These are phyloP conservation scores for Podila horticola DNA, from an alignment of 192 early-diverging fungal species.

Conservation along the genomic window DNA sequence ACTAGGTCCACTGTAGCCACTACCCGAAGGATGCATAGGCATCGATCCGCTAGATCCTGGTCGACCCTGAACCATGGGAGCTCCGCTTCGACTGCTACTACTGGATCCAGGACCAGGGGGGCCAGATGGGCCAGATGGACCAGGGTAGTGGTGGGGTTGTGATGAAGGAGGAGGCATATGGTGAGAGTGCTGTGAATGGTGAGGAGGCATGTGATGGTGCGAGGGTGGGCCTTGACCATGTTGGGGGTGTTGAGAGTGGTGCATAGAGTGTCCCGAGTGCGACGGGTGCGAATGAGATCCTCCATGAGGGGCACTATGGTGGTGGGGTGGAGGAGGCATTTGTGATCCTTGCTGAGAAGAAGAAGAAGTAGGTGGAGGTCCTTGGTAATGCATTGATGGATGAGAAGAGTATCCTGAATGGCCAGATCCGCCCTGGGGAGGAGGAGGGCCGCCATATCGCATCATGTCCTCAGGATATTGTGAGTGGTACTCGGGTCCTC, in stretches of 20 bases:
- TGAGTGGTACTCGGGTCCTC: constrained; percentile 34
- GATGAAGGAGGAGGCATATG: constrained; percentile 27
- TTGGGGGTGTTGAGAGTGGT: constrained; percentile 38
- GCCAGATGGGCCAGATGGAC: constrained; percentile 7
- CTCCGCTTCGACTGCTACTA: constrained; percentile 23
- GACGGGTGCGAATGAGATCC: constrained; percentile 33
- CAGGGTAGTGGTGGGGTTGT: constrained; percentile 36
- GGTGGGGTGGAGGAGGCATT: constrained; percentile 16
- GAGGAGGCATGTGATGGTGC: constrained; percentile 45
- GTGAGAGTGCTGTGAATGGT: constrained; percentile 32
- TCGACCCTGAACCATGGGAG: constrained; percentile 14
- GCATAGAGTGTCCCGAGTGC: constrained; percentile 32
- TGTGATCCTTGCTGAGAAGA: constrained; percentile 15
- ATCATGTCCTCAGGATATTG: constrained; percentile 44
- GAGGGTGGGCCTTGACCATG: constrained; percentile 44
- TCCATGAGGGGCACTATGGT: constrained; percentile 27
- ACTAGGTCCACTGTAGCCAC: constrained; percentile 30
- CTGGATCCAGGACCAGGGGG: background rate
- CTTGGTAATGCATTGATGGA: constrained; percentile 39
- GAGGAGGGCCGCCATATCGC: constrained; percentile 42
- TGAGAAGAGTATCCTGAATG: constrained; percentile 38
- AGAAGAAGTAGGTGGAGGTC: constrained; percentile 23
- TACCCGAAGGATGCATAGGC: constrained; percentile 10
- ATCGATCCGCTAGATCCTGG: constrained; percentile 14
- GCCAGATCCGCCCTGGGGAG: constrained; percentile 29